phyloP scores from a whole-genome alignment of 1,284 basidiomycete species.

The Apiotrichum domesticum region DNA sequence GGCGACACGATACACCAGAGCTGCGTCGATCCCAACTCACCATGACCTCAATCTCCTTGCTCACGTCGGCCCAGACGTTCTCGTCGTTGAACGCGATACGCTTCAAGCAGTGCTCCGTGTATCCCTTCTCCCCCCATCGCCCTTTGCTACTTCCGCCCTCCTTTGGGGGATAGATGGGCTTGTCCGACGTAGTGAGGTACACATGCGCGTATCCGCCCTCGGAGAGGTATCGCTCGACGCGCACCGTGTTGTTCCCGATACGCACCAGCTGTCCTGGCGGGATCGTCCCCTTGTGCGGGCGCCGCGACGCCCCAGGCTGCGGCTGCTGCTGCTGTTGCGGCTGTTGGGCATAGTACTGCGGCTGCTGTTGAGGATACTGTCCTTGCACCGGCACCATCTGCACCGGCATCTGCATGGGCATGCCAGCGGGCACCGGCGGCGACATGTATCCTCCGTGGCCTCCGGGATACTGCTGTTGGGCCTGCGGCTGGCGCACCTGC shows the following conservation, averaged over 20 bases:
- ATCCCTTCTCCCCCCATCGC: conserved; percentile 53
- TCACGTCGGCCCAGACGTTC: conserved; percentile 83
- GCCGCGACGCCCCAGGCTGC: conserved; percentile 1
- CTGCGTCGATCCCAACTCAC: conserved; percentile 51
- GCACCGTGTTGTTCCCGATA: conserved; percentile 83
- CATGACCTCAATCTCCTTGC: conserved; percentile 98
- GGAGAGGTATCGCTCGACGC: conserved; percentile 81
- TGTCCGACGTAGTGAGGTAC: conserved; percentile 82
- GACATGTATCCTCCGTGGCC: background rate
- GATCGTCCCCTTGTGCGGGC: conserved; percentile 47
- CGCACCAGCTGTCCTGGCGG: conserved; percentile 74
- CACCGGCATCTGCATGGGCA: background rate
- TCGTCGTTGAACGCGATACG: conserved; percentile 91
- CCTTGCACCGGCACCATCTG: too few relatives aligned
- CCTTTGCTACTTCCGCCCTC: conserved; percentile 21
- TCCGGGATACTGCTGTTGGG: background rate
- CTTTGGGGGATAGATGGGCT: conserved; percentile 61
- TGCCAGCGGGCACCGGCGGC: background rate
- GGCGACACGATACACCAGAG: too few relatives aligned
- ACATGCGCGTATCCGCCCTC: conserved; percentile 99
- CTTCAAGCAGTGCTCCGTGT: conserved; percentile 92
- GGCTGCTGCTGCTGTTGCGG: conserved; percentile 1
- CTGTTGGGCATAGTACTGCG: background rate
- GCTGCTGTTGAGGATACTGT: background rate
- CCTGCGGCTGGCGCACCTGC: background rate